Evolutionary conservation across 176 grass and related monocot genomes (phyloP).

Genomic region (Raddia guianensis): DNA sequence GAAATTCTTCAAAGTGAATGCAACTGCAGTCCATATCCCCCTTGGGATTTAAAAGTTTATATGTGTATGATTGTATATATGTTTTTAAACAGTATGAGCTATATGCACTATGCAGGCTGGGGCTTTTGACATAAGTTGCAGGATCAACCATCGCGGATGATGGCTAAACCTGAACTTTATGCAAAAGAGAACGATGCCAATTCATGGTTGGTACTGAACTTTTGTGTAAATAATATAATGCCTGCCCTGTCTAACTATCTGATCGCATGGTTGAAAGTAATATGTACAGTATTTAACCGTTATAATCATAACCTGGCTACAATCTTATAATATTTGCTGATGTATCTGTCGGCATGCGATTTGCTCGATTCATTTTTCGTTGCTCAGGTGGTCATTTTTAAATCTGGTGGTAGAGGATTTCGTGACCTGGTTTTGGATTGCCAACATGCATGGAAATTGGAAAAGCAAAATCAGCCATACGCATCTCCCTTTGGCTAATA

Average conservation of each 20-base stretch:
- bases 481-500: not conserved
- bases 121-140: not conserved
- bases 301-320: not conserved
- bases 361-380: not conserved
- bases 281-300: not conserved
- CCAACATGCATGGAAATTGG: not conserved
- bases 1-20: conserved; percentile 17
- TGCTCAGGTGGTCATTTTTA: not conserved
- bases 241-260: not conserved
- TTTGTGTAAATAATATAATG: conserved; percentile 20
- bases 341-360: not conserved
- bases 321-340: not conserved
- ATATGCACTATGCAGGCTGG: not conserved
- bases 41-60: not conserved
- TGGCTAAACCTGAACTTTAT: not conserved
- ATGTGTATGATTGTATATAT: conserved; percentile 31
- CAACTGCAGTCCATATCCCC: not conserved
- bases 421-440: not conserved
- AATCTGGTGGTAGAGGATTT: not conserved
- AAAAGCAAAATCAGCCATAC: too few species aligned
- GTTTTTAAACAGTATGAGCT: not conserved
- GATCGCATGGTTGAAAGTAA: conserved; percentile 2
- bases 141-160: not conserved
- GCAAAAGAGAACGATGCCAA: not conserved
- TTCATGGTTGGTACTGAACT: not conserved